Evolutionary conservation across 306 rosid species (phyloP), one percentile per base, ranked within the genome.

Genomic region (Mimosa pudica): DNA sequence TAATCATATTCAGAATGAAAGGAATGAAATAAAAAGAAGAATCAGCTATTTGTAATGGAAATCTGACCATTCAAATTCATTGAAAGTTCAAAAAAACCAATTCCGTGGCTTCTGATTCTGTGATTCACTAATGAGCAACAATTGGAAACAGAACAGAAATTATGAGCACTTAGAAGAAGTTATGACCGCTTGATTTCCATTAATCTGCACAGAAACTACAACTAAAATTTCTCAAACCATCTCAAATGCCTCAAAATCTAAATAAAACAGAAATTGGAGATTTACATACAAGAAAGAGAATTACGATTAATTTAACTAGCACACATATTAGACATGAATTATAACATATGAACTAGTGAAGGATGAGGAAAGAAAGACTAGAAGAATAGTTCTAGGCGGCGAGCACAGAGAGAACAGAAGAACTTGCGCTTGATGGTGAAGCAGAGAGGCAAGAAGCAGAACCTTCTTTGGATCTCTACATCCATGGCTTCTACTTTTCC

Each of bases 401-500:
- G 82, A 72, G 90, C 71, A 49, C 99, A 95, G 17, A 86, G 82
- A 77, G 98, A 85, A 38, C 98, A 95, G 66, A 90, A 85, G 83
- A 79, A 93, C 89, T 86, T 95, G 36, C 98, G 76, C 90, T 93
- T 93, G 91, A 91, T 81, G 84, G 85, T 88, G 87, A 89, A 89
- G 49, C 97, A 95, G 79, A 95, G 72, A 20, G 97, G 96, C 20
- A 93, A 85, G 54, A 89, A 89, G 47, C 96, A 92, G 67, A 91
- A 85, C 75, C 41, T 89, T 82, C 94, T 84, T 71, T 83, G 84
- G 18, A 83, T 82, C 80, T 95, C 98, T 2, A 93, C 94, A 51
- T 93, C 98, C 79, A 81, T 75, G 74, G 90, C 96, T 76, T 88
- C 84, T 48, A 95, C 99, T 72, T 95, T 95, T 24, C 96, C 99